Percentiles rank a stretch among this genome's conserved stretches.
phyloP scores from a whole-genome alignment of 2,329 filamentous ascomycete species.

The Dactylella cylindrospora region DNA sequence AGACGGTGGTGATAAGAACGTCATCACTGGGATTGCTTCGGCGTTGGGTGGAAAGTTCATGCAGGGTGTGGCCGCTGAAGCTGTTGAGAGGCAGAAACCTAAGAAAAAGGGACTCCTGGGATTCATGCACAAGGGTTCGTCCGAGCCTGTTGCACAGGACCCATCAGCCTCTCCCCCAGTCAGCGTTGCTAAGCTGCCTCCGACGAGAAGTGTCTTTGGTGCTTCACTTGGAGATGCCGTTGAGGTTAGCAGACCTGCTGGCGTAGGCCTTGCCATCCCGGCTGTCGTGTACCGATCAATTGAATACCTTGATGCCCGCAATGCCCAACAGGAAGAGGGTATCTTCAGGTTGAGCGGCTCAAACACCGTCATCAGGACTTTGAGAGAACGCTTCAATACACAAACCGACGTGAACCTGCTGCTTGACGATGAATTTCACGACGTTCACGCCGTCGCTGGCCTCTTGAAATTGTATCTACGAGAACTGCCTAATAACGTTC shows the following conservation, averaged over 20 bases:
- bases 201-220: slow-evolving; percentile 67
- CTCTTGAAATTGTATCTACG: slow-evolving; percentile 91
- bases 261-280: slow-evolving; percentile 74
- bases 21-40: slow-evolving; percentile 69
- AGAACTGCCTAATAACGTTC: slow-evolving; percentile 84
- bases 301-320: slow-evolving; percentile 82
- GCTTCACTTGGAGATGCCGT: slow-evolving; percentile 83
- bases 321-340: slow-evolving; percentile 82
- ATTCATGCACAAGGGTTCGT: slow-evolving; percentile 69
- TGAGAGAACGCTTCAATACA: slow-evolving; percentile 88
- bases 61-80: slow-evolving; percentile 56
- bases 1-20: slow-evolving; percentile 67
- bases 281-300: slow-evolving; percentile 94
- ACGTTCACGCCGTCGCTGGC: slow-evolving; percentile 93
- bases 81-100: slow-evolving; percentile 67
- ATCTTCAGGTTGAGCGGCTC: slow-evolving; percentile 98
- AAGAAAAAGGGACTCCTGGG: slow-evolving; percentile 72
- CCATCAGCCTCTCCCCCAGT: slow-evolving; percentile 3
- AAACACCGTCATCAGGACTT: slow-evolving; percentile 85
- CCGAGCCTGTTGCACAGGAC: slow-evolving; percentile 44
- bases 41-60: slow-evolving; percentile 80
- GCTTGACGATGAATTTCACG: slow-evolving; percentile 79
- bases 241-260: slow-evolving; percentile 71
- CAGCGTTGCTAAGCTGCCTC: slow-evolving; percentile 40
- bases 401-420: slow-evolving; percentile 90